Percentiles rank a stretch among this genome's conserved stretches.
phyloP scores from a whole-genome alignment of 2,329 filamentous ascomycete species.

The Pezicula carpinea region DNA sequence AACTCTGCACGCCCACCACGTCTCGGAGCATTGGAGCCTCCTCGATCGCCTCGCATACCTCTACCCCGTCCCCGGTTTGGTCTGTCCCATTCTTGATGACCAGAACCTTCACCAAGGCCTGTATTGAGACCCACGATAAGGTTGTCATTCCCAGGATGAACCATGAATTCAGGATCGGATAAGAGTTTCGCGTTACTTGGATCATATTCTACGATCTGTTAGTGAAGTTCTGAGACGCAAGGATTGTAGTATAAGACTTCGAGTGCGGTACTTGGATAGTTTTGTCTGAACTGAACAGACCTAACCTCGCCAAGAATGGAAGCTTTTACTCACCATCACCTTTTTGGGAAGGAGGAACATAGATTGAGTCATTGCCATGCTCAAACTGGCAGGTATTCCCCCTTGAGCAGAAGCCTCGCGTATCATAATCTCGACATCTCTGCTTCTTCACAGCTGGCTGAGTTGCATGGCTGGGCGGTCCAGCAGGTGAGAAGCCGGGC shows the following conservation, averaged over 20 bases:
- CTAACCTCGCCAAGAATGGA: slow-evolving; percentile 37
- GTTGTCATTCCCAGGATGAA: neutral
- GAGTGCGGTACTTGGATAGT: neutral
- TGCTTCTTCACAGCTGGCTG: slow-evolving; percentile 16
- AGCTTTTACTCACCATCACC: slow-evolving; percentile 22
- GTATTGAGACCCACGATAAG: neutral
- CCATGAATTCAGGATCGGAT: neutral
- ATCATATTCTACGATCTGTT: slow-evolving; percentile 9
- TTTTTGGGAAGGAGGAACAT: slow-evolving; percentile 24
- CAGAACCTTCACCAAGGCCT: neutral
- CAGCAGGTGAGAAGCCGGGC: slow-evolving; percentile 27
- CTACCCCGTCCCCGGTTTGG: slow-evolving; percentile 29
- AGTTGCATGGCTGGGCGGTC: slow-evolving; percentile 4
- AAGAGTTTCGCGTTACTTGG: neutral
- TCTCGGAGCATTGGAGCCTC: slow-evolving; percentile 14
- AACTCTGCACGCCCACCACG: slow-evolving; percentile 45
- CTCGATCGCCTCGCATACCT: slow-evolving; percentile 25
- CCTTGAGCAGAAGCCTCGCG: slow-evolving; percentile 65
- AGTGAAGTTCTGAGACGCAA: too few relatives aligned
- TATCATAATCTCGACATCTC: slow-evolving; percentile 66
- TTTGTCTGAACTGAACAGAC: slow-evolving; percentile 22
- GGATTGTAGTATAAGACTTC: neutral
- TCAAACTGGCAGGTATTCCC: slow-evolving; percentile 65
- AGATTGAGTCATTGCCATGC: slow-evolving; percentile 54
- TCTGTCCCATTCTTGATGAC: neutral